A percentile compares a stretch with the other conserved stretches of the same genome.
These are phyloP conservation scores for Fistulina hepatica DNA, from an alignment of 1,284 basidiomycete genomes.

Conservation along the genomic window DNA sequence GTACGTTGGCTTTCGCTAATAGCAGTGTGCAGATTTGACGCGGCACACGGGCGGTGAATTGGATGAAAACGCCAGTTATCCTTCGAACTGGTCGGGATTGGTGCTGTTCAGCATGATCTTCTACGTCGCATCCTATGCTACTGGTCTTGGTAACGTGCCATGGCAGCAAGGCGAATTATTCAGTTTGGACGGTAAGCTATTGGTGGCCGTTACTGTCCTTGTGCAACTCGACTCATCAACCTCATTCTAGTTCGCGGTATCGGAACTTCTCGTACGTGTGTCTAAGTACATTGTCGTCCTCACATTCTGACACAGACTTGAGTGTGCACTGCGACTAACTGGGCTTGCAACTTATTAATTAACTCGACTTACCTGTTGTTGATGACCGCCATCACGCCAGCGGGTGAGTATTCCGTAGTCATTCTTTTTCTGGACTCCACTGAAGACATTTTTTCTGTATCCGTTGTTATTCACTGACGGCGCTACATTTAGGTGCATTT, in stretches of 20 bases:
- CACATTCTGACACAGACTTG: conserved; percentile 75
- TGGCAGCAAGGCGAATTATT: conserved; percentile 87
- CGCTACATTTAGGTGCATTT: too few species aligned
- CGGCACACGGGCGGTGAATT: conserved; percentile 54
- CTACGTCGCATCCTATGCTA: conserved; percentile 77
- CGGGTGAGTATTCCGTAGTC: too few species aligned
- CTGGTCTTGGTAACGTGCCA: conserved; percentile 66
- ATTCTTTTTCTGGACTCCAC: too few species aligned
- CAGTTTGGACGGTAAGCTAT: conserved; percentile 46
- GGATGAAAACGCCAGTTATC: conserved; percentile 52
- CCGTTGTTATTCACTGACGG: too few species aligned
- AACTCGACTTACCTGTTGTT: conserved; percentile 71
- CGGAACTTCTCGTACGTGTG: neutral
- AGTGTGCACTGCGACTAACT: conserved; percentile 72
- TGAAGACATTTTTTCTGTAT: too few species aligned
- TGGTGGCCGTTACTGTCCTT: conserved; percentile 1
- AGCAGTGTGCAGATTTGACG: conserved; percentile 46
- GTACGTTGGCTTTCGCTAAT: conserved; percentile 1
- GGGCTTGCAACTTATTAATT: conserved; percentile 73
- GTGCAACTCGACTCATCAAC: neutral
- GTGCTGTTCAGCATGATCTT: conserved; percentile 74
- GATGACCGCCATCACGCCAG: conserved; percentile 65
- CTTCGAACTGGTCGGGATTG: conserved; percentile 52
- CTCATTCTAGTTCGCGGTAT: neutral
- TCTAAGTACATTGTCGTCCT: neutral